Base-by-base conservation (phyloP, 495 filamentous ascomycete species). In the Penicillium soppii region DNA sequence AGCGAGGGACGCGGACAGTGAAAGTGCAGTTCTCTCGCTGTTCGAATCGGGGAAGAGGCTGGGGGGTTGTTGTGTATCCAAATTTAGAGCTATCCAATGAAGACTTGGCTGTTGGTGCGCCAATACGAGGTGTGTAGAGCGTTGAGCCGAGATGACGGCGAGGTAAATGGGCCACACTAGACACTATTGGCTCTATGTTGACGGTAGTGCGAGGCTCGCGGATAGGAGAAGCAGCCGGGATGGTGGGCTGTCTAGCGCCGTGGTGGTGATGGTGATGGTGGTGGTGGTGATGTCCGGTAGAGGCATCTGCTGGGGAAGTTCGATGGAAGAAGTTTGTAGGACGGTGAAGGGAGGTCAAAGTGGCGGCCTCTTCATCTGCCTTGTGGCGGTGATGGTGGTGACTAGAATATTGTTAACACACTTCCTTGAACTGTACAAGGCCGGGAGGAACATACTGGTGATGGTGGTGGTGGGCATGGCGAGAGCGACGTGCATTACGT, bases 11-110 rank as follows among this genome's bases (percentile, higher is more conserved):
- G 36, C 91, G 88, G 43, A 97, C 72, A 5, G 90, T 95, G 56
- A 94, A 82, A 0, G 91, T 95, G 62, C 89, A 96, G 52, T 97
- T 97, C 56, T 91, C 88, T 33, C 89, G 88, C 19, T 81, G 83
- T 56, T 90, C 84, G 57, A 94, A 95, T 8, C 82, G 70, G 3
- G 90, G 92, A 4, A 96, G 70, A 12, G 88, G 88, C 25, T 79
- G 81, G 1, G 92, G 89, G 6, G 79, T 89, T 15, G 80, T 87
- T 29, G 77, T 82, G 65, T 82, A 92, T 26, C 82, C 84, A 57
- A 80, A 82, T 61, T 82, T 86, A 52, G 75, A 78, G 60, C 73
- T 72, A 22, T 79, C 71, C 17, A 70, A 16, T 4, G 79, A 74
- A 25, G 68, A 69, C 43, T 65, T 77, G 19, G 67, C 71, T 39